Evolutionary conservation across 2,329 filamentous ascomycete genomes (phyloP).

Genomic region (Fusarium temperatum): DNA sequence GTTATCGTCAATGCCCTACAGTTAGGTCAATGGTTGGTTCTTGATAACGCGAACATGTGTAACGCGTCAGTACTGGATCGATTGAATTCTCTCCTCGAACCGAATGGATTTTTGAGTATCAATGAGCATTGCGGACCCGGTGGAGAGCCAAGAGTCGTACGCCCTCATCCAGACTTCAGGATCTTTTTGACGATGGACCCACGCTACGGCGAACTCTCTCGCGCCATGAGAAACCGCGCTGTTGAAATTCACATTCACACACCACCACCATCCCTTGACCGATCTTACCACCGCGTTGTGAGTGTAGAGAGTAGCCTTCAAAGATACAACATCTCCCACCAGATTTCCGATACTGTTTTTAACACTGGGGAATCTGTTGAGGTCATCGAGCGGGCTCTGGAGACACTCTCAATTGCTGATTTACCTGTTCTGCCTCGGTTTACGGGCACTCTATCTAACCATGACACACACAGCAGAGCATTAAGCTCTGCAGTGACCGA

Average conservation of each 20-base stretch:
- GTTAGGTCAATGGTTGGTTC: conserved; percentile 87
- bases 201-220: conserved; percentile 88
- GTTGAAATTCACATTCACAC: conserved; percentile 83
- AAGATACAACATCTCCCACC: conserved; percentile 54
- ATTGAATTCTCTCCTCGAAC: conserved; percentile 92
- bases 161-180: conserved; percentile 85
- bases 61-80: conserved; percentile 94
- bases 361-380: conserved; percentile 37
- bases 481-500: conserved; percentile 34
- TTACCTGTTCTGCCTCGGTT: conserved; percentile 51
- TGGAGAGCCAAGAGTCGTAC: conserved; percentile 81
- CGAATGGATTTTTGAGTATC: conserved; percentile 85
- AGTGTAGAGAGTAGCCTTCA: conserved; percentile 61
- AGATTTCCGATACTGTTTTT: conserved; percentile 42
- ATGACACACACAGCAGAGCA: not conserved
- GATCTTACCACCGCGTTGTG: conserved; percentile 52
- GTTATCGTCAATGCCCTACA: conserved; percentile 88
- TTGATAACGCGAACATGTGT: conserved; percentile 98
- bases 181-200: conserved; percentile 95
- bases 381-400: conserved; percentile 51
- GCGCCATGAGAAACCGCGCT: conserved; percentile 95
- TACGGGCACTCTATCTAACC: conserved; percentile 35
- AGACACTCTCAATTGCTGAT: conserved; percentile 60
- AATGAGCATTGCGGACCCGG: conserved; percentile 90
- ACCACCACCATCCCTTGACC: conserved; percentile 46